Evolutionary conservation across 208 protist genomes (phyloP), one percentile per base, ranked within the genome.

Genomic region (Lotmaria passim): DNA sequence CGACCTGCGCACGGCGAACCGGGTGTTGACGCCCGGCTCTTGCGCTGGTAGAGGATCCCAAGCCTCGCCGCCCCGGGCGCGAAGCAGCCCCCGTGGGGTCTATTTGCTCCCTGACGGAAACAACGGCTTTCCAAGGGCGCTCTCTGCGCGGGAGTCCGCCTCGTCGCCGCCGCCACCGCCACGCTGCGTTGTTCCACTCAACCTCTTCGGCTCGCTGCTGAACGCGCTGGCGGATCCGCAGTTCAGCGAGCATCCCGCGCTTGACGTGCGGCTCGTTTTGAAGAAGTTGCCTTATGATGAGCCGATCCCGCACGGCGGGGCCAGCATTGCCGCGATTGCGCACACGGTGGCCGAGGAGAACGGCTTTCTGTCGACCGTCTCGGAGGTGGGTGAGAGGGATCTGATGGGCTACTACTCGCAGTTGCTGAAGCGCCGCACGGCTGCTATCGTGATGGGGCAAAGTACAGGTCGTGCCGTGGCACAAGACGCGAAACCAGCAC

Each of bases 241-340:
- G 36, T 79, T 83, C 68, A 66, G 46, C 38, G 80, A 85, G 28
- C 39, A 78, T 63, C 59, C 79, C 24, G 69, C 78, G 11, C 48
- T 91, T 8, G 88, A 94, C 60, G 72, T 82, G 58, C 61, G 69
- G 12, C 81, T 83, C 50, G 55, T 94, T 12, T 33, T 94, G 26
- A 23, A 60, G 33, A 44, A 51, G 59, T 51, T 94, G 23, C 89
- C 89, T 3, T 46, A 71, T 28, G 50, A 68, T 7, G 81, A 88
- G 65, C 81, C 85, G 5, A 83, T 90, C 41, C 79, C 81, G n/a
- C 46, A 79, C 57, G 75, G 78, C 6, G 79, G 74, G 14, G 73
- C 57, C 11, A 85, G 78, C 62, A 61, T 93, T n/a, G 77, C 82
- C 19, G 68, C 75, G 48, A 74, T 93, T 5, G 66, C 79, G 31